These are phyloP conservation scores for Microdochium paspali DNA, from an alignment of 2,329 filamentous ascomycete genomes.

Conservation along the genomic window DNA sequence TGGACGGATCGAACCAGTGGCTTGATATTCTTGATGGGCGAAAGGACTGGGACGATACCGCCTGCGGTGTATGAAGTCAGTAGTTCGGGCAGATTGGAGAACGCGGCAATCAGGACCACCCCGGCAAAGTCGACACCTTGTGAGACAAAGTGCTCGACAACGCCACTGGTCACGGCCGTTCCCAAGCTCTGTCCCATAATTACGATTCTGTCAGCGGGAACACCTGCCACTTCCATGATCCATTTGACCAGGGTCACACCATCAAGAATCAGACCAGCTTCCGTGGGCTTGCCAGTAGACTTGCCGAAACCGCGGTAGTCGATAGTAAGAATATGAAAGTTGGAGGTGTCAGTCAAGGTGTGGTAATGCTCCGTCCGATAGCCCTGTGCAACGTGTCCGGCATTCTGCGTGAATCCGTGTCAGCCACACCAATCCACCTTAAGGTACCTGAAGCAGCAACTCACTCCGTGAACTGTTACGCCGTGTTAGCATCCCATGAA, in stretches of 20 bases:
- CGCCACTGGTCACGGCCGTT: slow-evolving; percentile 70
- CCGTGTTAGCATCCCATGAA: neutral
- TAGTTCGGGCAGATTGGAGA: slow-evolving; percentile 64
- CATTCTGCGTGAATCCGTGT: slow-evolving; percentile 48
- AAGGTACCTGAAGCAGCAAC: slow-evolving; percentile 10
- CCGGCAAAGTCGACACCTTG: slow-evolving; percentile 63
- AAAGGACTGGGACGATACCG: slow-evolving; percentile 72
- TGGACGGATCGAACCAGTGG: slow-evolving; percentile 52
- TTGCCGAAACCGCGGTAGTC: slow-evolving; percentile 86
- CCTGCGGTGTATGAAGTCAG: slow-evolving; percentile 69
- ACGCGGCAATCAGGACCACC: slow-evolving; percentile 70
- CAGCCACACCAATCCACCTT: neutral
- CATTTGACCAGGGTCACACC: slow-evolving; percentile 66
- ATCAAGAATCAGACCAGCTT: slow-evolving; percentile 73
- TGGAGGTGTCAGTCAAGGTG: slow-evolving; percentile 61
- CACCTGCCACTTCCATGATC: slow-evolving; percentile 51
- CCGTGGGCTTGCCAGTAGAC: slow-evolving; percentile 71
- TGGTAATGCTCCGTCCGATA: slow-evolving; percentile 72
- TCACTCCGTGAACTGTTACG: slow-evolving; percentile 51
- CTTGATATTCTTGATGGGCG: slow-evolving; percentile 61
- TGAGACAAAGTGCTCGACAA: slow-evolving; percentile 59
- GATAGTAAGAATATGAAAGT: slow-evolving; percentile 74
- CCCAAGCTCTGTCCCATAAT: slow-evolving; percentile 82
- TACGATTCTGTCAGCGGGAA: slow-evolving; percentile 65
- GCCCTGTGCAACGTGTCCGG: slow-evolving; percentile 74